These are phyloP conservation scores for Fusarium anthophilum DNA, from an alignment of 2,329 filamentous ascomycete genomes.

Conservation along the genomic window DNA sequence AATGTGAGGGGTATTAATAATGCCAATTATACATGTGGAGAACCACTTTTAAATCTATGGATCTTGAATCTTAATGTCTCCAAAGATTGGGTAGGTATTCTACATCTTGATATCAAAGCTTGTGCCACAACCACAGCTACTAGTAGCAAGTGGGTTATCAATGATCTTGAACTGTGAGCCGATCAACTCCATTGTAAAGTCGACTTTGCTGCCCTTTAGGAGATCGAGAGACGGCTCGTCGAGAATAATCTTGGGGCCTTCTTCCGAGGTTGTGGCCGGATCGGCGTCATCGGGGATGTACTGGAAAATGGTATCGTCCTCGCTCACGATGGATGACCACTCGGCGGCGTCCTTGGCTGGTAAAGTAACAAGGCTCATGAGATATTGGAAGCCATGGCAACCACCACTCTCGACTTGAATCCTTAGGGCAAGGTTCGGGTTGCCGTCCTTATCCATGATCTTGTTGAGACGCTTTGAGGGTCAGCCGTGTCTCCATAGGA, in stretches of 20 bases:
- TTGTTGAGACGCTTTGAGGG: conserved; percentile 71
- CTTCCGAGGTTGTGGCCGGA: conserved; percentile 40
- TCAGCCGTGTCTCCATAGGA: conserved; percentile 5
- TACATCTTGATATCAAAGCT: conserved; percentile 92
- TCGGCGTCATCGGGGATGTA: conserved; percentile 64
- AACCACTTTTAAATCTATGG: conserved; percentile 15
- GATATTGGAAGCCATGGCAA: conserved; percentile 97
- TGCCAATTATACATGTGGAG: conserved; percentile 15
- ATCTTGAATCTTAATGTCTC: neutral
- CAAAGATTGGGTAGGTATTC: neutral
- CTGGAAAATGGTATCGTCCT: conserved; percentile 91
- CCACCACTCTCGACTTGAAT: conserved; percentile 93
- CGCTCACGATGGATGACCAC: conserved; percentile 54
- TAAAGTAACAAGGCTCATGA: conserved; percentile 83
- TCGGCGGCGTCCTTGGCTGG: conserved; percentile 52
- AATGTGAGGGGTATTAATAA: conserved; percentile 32
- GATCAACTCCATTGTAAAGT: conserved; percentile 96
- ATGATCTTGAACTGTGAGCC: conserved; percentile 91
- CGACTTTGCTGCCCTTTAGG: conserved; percentile 91
- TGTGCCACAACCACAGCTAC: conserved; percentile 95
- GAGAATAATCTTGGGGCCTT: conserved; percentile 81
- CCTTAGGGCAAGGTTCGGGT: conserved; percentile 85
- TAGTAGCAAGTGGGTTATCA: conserved; percentile 90
- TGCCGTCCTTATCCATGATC: conserved; percentile 77
- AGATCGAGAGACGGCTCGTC: conserved; percentile 88